Evolutionary conservation across 495 filamentous ascomycete species (phyloP).

Genomic region (Penicillium manginii): DNA sequence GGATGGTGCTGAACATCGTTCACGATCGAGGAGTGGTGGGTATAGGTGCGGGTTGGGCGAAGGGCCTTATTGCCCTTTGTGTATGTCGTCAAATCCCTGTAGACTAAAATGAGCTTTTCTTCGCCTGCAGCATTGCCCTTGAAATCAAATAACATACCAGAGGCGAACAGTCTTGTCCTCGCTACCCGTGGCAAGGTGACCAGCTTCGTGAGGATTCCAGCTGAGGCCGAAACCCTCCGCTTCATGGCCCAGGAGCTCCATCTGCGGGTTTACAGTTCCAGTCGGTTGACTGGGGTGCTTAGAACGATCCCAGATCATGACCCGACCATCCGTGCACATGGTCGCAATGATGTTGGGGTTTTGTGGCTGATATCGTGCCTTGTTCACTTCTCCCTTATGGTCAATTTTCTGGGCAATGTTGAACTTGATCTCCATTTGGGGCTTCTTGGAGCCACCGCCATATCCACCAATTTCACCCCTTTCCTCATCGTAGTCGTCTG

Average conservation of each 20-base stretch:
- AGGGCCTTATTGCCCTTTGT: constrained; percentile 71
- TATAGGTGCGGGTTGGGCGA: constrained; percentile 73
- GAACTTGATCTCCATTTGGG: constrained; percentile 75
- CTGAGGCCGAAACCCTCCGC: constrained; percentile 92
- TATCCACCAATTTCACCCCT: constrained; percentile 93
- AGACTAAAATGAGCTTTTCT: background rate
- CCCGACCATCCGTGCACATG: constrained; percentile 82
- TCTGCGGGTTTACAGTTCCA: constrained; percentile 74
- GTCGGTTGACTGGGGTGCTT: constrained; percentile 81
- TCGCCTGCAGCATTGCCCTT: constrained; percentile 7
- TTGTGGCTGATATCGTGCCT: constrained; percentile 95
- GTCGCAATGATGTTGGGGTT: constrained; percentile 98
- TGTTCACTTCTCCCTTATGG: constrained; percentile 97
- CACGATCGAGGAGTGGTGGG: constrained; percentile 86
- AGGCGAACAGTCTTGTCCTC: constrained; percentile 89
- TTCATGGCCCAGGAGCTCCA: constrained; percentile 83
- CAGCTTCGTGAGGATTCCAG: constrained; percentile 86
- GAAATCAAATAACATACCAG: constrained; percentile 63
- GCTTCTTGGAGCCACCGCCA: constrained; percentile 67
- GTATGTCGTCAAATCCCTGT: constrained; percentile 78
- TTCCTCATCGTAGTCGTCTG: constrained; percentile 86
- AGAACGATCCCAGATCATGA: constrained; percentile 93
- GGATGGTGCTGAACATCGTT: constrained; percentile 97
- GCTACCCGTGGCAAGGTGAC: constrained; percentile 84
- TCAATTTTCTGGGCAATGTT: constrained; percentile 93